Conservation (phyloP, 495 filamentous ascomycete species). For the Podospora fimiseda region DNA sequence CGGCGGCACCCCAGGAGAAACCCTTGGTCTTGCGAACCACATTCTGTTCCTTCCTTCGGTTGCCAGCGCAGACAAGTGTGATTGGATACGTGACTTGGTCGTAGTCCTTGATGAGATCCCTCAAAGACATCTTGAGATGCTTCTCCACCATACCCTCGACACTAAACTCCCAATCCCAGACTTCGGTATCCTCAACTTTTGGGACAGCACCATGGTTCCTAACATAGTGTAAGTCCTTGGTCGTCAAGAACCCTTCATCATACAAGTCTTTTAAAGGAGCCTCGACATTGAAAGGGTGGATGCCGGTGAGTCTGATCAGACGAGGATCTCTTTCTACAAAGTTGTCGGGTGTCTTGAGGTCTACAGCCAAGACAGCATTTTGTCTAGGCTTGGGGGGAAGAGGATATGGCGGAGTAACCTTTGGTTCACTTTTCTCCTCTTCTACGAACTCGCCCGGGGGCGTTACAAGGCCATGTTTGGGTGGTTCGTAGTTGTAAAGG, state of each 20-base stretch:
- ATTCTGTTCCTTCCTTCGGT: constrained; percentile 92
- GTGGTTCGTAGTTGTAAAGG: background rate
- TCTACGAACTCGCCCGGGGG: constrained; percentile 14
- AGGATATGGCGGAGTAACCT: constrained; percentile 35
- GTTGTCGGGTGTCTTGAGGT: constrained; percentile 75
- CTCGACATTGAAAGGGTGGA: constrained; percentile 94
- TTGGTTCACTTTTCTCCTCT: background rate
- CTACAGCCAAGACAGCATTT: constrained; percentile 61
- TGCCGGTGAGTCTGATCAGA: constrained; percentile 80
- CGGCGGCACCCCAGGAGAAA: constrained; percentile 92
- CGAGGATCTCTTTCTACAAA: constrained; percentile 85
- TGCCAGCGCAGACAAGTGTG: constrained; percentile 91
- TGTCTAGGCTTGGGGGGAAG: constrained; percentile 65
- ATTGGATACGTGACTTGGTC: constrained; percentile 83
- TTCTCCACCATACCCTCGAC: constrained; percentile 81
- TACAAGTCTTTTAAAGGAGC: constrained; percentile 74
- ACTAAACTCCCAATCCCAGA: constrained; percentile 76
- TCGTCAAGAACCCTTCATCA: constrained; percentile 84
- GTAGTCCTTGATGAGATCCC: constrained; percentile 68
- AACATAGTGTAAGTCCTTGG: constrained; percentile 93
- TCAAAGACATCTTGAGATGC: constrained; percentile 65
- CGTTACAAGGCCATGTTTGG: background rate
- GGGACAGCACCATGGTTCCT: constrained; percentile 90
- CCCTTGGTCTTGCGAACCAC: constrained; percentile 86
- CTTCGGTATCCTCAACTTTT: constrained; percentile 61